Evolutionary conservation across 1,284 basidiomycete genomes (phyloP).

Genomic region (Leccinum ambiguum): DNA sequence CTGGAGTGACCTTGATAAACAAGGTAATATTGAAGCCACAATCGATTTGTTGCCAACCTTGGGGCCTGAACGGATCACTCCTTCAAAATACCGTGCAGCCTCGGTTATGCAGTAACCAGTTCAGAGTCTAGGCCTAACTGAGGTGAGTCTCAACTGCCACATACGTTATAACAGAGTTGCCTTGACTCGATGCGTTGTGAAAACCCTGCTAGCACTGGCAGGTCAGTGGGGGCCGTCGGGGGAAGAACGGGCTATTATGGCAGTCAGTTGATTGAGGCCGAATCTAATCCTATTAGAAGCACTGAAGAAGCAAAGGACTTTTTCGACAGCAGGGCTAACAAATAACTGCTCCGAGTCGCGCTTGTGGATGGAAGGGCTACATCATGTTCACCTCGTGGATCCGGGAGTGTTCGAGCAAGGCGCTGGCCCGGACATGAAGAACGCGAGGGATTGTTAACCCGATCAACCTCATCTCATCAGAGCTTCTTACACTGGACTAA

Average conservation of each 20-base stretch:
- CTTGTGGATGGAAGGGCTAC: background rate
- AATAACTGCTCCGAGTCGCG: background rate
- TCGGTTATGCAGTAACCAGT: background rate
- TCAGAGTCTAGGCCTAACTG: background rate
- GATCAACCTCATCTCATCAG: constrained; percentile 12
- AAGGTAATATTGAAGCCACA: background rate
- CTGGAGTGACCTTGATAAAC: too few species aligned
- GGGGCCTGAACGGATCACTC: background rate
- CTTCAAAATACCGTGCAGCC: background rate
- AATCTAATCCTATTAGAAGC: background rate
- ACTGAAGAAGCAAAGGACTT: background rate
- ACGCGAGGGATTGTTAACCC: constrained; percentile 6
- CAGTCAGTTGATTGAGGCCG: background rate
- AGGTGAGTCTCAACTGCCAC: background rate
- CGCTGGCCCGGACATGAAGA: background rate
- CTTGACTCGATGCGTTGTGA: background rate
- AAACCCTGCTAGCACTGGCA: background rate
- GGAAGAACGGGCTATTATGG: background rate
- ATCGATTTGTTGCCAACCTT: too few species aligned
- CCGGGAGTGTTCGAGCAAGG: background rate
- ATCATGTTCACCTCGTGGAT: background rate
- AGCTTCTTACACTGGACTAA: background rate
- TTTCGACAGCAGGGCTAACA: background rate
- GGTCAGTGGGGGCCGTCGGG: background rate
- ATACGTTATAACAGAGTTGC: background rate